These are phyloP conservation scores for Hyphopichia pseudoburtonii DNA, from an alignment of 1,139 yeast genomes.

Conservation along the genomic window DNA sequence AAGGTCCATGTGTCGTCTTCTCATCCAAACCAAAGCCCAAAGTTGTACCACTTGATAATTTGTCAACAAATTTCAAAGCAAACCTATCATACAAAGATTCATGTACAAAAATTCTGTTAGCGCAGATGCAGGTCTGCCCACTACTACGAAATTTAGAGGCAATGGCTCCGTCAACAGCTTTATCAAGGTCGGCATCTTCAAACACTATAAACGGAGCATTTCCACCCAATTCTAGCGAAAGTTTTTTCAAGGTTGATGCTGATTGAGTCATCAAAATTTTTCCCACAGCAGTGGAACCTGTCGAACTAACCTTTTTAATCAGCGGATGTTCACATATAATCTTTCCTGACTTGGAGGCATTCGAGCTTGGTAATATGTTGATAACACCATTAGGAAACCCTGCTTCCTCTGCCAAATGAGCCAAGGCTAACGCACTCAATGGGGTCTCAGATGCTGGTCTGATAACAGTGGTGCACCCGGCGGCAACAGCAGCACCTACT, in stretches of 20 bases:
- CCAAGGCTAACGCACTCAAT: conserved; percentile 78
- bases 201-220: conserved; percentile 91
- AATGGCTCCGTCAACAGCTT: conserved; percentile 74
- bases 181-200: conserved; percentile 76
- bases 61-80: conserved; percentile 39
- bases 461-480: conserved; percentile 87
- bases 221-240: conserved; percentile 89
- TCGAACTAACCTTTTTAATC: conserved; percentile 78
- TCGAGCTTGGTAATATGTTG: conserved; percentile 63
- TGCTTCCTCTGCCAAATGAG: conserved; percentile 68
- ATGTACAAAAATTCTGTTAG: conserved; percentile 78
- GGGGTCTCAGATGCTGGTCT: conserved; percentile 95
- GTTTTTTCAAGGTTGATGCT: conserved; percentile 74
- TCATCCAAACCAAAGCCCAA: conserved; percentile 76
- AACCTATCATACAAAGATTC: conserved; percentile 66
- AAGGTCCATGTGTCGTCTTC: conserved; percentile 76
- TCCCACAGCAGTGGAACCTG: conserved; percentile 89
- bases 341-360: conserved; percentile 63
- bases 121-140: conserved; percentile 92
- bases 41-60: conserved; percentile 49
- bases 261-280: conserved; percentile 77
- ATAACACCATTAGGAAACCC: conserved; percentile 87
- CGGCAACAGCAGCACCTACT: conserved; percentile 88
- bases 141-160: conserved; percentile 61
- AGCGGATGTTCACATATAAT: conserved; percentile 66